Evolutionary conservation across 2,329 filamentous ascomycete species (phyloP), one percentile per base, ranked within the genome.

Genomic region (Sporothrix brunneoviolacea): DNA sequence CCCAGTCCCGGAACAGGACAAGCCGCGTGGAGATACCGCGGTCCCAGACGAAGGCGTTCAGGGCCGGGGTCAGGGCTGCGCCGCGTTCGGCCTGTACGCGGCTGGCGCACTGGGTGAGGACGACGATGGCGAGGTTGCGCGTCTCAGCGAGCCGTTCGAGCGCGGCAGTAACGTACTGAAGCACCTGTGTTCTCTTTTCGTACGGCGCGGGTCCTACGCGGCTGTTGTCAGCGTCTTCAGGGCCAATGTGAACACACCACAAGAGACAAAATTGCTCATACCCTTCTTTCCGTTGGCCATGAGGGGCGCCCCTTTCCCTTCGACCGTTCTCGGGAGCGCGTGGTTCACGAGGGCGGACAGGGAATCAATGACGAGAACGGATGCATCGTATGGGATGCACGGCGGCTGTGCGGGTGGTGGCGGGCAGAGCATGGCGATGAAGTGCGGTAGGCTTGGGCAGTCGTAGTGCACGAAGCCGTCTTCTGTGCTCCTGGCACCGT

Each of bases 71-170:
- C 43, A 97, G 71, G 10, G 84, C 78, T 13, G 90, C 86, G 57
- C 74, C 78, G 57, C 70, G 75, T 56, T 77, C 83, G 4, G 74
- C 73, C 55, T 85, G 82, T 68, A 94, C 84, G 57, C 83, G 86
- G n/a, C 88, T 94, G 37, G 84, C 85, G 53, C 86, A 88, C 63
- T 94, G 90, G 33, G 83, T 89, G 43, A 90, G 75, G 18, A 93
- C 65, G 3, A 95, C 71, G 37, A 95, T 73, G 21, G 88, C 86
- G 47, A 91, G 74, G 59, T 87, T 78, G 56, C 80, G 78, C 27
- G 84, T 78, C 10, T 84, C 82, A 4, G 91, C 88, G 10, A 95
- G 75, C 60, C 84, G 91, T 54, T 84, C 79, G 10, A 96, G 68
- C 4, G 84, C 79, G 51, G 79, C 82, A 53, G 88, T 80, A 24